Evolutionary conservation across 2,329 filamentous ascomycete genomes (phyloP).

Genomic region (Penicillium sp.): DNA sequence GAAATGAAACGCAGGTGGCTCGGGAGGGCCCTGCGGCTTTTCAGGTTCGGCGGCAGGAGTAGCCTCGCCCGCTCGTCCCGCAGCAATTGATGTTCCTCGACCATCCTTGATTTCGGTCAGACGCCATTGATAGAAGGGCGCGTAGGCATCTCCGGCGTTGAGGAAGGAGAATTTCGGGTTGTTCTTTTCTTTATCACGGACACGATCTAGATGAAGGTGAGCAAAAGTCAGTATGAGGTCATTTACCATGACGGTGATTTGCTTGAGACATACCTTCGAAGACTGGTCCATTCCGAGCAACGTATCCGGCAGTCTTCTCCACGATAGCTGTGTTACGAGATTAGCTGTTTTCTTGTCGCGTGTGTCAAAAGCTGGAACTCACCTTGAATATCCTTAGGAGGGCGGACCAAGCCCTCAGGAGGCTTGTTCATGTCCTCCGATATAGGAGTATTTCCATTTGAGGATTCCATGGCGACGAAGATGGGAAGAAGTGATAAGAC

Average conservation of each 20-base stretch:
- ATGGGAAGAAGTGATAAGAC: constrained; percentile 3
- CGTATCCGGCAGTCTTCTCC: constrained; percentile 93
- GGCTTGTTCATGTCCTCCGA: constrained; percentile 69
- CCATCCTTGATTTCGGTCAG: constrained; percentile 82
- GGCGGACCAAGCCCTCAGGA: constrained; percentile 80
- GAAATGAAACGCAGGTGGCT: constrained; percentile 86
- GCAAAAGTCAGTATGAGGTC: neutral
- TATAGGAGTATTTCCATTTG: constrained; percentile 42
- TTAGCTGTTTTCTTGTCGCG: constrained; percentile 23
- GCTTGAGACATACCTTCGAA: constrained; percentile 60
- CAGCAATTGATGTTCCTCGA: constrained; percentile 74
- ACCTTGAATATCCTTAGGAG: constrained; percentile 78
- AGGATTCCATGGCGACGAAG: constrained; percentile 37
- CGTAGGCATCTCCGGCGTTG: constrained; percentile 75
- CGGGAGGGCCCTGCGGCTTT: constrained; percentile 77
- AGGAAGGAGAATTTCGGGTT: constrained; percentile 95
- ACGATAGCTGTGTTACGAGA: constrained; percentile 58
- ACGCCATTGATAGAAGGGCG: constrained; percentile 87
- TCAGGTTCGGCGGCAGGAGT: constrained; percentile 54
- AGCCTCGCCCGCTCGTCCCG: constrained; percentile 69
- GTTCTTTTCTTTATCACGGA: constrained; percentile 78
- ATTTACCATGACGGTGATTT: neutral
- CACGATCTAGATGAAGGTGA: constrained; percentile 56
- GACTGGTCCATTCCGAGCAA: constrained; percentile 64
- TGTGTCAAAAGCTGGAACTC: constrained; percentile 14